Base-by-base conservation (phyloP, 2,329 filamentous ascomycete species). In the Dissoconium aciculare region DNA sequence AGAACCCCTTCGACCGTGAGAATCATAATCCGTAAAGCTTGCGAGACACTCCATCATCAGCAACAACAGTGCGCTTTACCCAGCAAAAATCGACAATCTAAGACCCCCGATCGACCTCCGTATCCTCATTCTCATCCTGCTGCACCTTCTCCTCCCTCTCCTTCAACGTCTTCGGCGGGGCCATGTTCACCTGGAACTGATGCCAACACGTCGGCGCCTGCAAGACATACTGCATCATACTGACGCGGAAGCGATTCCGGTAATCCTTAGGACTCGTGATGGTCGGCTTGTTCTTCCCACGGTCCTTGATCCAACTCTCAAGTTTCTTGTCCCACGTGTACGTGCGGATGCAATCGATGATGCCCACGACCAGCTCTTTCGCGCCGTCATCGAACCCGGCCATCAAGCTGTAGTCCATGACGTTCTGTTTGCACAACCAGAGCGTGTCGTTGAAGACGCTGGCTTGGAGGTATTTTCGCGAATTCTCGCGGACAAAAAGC, bases 241-340 rank as follows among this genome's bases (percentile, higher is more conserved):
- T 85, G 58, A 94, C 87, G 42, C 89, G 64, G 62, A 98, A 98
- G 4, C 89, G 74, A 44, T 80, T 85, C 57, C 94, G 91, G 55
- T 98, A 98, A 58, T 98, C 89, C 59, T 89, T 92, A 2, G 89
- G 91, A 56, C 81, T 91, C 8, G 89, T 98, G 30, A 98, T 89
- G 0, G 89, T 98, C 5, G 91, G 91, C 38, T 83, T 71, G 45
- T 76, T 77, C 55, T 76, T 76, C 47, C 91, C 89, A 23, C 87
- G 78, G 51, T 95, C 85, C 57, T 98, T 98, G 67, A 98, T 94
- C 89, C 89, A 98, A 32, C 78, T 89, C 60, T 98, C 89, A n/a
- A 98, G 70, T 53, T 94, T 94, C 66, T 98, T 98, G 62, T 98
- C 89, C 84, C 89, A 98, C 0, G 89, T 98, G 53, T 95, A 98